phyloP scores from a whole-genome alignment of 495 filamentous ascomycete genomes.

The Aspergillus kassunensis region DNA sequence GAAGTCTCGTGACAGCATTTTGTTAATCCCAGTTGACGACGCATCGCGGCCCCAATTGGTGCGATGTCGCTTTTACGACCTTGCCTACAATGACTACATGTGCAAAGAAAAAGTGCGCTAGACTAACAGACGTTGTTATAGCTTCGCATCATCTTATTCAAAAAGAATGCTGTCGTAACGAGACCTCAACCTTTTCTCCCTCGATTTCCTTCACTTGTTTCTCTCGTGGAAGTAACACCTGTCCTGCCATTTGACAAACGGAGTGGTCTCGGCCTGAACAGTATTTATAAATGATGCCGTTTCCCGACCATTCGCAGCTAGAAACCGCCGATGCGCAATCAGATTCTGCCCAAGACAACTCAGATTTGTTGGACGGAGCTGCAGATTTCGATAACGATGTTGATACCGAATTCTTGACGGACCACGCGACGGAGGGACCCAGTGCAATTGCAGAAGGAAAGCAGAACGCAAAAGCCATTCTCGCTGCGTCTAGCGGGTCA shows the following conservation, averaged over 20 bases:
- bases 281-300: constrained; percentile 31
- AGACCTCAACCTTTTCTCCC: constrained; percentile 5
- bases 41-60: constrained; percentile 12
- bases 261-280: background rate
- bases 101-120: background rate
- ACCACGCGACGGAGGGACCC: constrained; percentile 29
- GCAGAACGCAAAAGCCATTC: constrained; percentile 54
- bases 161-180: constrained; percentile 40
- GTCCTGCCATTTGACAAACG: background rate
- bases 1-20: background rate
- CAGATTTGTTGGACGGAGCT: constrained; percentile 19
- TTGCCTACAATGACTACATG: constrained; percentile 2
- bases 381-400: constrained; percentile 23
- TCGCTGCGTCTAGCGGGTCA: constrained; percentile 47
- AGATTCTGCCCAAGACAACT: constrained; percentile 24
- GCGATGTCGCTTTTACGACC: constrained; percentile 17
- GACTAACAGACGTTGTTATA: constrained; percentile 18
- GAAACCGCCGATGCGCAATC: constrained; percentile 26
- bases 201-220: constrained; percentile 3
- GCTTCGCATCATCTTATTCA: constrained; percentile 14
- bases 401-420: constrained; percentile 18
- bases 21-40: background rate
- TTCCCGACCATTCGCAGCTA: constrained; percentile 30
- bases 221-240: constrained; percentile 20
- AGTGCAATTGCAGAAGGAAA: constrained; percentile 53